A percentile compares a stretch with the other conserved stretches of the same genome.
Evolutionary conservation across 495 filamentous ascomycete species (phyloP).

Genomic region (Talaromyces proteolyticus): DNA sequence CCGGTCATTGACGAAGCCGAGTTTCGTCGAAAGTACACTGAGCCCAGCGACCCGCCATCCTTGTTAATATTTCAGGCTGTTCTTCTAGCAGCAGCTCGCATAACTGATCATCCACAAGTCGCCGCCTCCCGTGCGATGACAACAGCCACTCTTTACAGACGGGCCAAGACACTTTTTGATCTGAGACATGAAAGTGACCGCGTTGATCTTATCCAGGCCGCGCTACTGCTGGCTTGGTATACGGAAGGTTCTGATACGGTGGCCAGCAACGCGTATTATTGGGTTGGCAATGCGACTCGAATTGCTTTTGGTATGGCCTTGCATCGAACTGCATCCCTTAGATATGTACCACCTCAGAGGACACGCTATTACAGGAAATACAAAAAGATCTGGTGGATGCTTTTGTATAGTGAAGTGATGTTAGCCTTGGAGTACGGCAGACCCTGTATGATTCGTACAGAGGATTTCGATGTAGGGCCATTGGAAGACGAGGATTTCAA

Average conservation of each 20-base stretch:
- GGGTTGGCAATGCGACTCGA: conserved; percentile 13
- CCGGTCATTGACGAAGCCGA: conserved; percentile 4
- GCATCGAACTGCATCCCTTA: conserved; percentile 7
- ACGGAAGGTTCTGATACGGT: conserved; percentile 10
- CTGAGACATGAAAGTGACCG: conserved; percentile 14
- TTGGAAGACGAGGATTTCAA: not conserved
- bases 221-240: conserved; percentile 13
- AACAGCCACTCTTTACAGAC: conserved; percentile 12
- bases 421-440: conserved; percentile 11
- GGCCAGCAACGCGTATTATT: conserved; percentile 9
- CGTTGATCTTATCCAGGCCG: conserved; percentile 10
- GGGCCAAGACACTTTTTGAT: conserved; percentile 13
- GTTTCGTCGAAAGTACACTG: conserved; percentile 1
- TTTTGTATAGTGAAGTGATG: conserved; percentile 10
- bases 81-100: conserved; percentile 12
- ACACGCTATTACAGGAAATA: not conserved
- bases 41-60: conserved; percentile 7
- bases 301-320: conserved; percentile 15
- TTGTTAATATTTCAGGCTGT: conserved; percentile 14
- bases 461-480: conserved; percentile 9
- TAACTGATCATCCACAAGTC: conserved; percentile 6
- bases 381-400: conserved; percentile 10
- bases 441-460: conserved; percentile 7
- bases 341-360: not conserved
- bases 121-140: conserved; percentile 4